Conservation (phyloP, 1,139 yeast species). For the Candida buenavistaensis region DNA sequence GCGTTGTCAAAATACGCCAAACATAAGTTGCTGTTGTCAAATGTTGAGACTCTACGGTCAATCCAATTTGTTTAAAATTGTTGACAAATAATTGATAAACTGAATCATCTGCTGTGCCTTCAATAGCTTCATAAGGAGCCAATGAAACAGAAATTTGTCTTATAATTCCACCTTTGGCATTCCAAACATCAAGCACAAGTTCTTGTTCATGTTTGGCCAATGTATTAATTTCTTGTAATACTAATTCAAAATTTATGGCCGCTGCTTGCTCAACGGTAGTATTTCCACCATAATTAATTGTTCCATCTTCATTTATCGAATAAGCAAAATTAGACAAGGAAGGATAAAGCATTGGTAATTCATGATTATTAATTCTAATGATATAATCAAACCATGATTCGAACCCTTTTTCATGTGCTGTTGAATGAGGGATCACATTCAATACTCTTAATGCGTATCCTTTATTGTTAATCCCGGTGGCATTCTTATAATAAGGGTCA, state of each 20-base stretch:
- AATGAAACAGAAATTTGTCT: conserved; percentile 54
- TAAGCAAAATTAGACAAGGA: conserved; percentile 32
- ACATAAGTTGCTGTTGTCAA: conserved; percentile 75
- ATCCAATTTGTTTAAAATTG: conserved; percentile 49
- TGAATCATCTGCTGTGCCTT: conserved; percentile 11
- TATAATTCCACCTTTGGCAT: conserved; percentile 79
- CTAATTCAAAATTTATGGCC: conserved; percentile 32
- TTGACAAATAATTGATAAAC: conserved; percentile 19
- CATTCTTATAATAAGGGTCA: conserved; percentile 56
- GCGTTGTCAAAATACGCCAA: conserved; percentile 81
- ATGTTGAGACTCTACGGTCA: conserved; percentile 77
- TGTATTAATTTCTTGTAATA: conserved; percentile 35
- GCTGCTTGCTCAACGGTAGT: conserved; percentile 40
- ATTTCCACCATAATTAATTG: conserved; percentile 39
- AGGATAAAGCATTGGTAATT: conserved; percentile 54
- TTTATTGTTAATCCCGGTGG: conserved; percentile 40
- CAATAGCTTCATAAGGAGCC: conserved; percentile 17
- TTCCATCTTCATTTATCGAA: conserved; percentile 44
- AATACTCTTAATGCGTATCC: conserved; percentile 47
- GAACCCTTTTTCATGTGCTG: conserved; percentile 42
- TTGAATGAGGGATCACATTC: conserved; percentile 41
- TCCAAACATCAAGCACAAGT: conserved; percentile 74
- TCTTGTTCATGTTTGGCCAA: conserved; percentile 35
- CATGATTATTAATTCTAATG: conserved; percentile 74
- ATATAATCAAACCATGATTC: conserved; percentile 89